A percentile compares a stretch with the other conserved stretches of the same genome.
phyloP scores from a whole-genome alignment of 2,329 filamentous ascomycete species.

The Teratosphaeria pseudoeucalypti region DNA sequence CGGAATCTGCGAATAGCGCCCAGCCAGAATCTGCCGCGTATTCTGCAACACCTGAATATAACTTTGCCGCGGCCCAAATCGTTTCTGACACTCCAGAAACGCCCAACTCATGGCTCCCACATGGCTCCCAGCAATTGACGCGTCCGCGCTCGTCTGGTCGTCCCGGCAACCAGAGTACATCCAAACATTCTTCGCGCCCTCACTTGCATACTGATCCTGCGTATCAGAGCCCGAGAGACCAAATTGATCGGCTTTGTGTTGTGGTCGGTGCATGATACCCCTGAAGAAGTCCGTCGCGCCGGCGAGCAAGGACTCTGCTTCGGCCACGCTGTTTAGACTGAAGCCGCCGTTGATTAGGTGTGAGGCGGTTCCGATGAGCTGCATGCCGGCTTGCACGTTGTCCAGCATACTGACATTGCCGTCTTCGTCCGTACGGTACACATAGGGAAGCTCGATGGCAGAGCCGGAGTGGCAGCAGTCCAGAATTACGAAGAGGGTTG shows the following conservation, averaged over 20 bases:
- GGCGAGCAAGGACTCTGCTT: conserved; percentile 43
- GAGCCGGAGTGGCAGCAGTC: conserved; percentile 55
- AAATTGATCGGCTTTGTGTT: conserved; percentile 32
- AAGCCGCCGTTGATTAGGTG: conserved; percentile 43
- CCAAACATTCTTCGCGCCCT: conserved; percentile 36
- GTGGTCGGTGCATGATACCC: conserved; percentile 37
- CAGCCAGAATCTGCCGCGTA: conserved; percentile 29
- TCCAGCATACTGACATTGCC: conserved; percentile 48
- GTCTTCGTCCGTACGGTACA: conserved; percentile 47
- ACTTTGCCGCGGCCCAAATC: conserved; percentile 22
- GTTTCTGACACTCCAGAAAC: conserved; percentile 36
- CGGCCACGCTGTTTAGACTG: conserved; percentile 34
- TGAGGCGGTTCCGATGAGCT: conserved; percentile 41
- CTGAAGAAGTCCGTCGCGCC: conserved; percentile 47
- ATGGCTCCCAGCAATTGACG: conserved; percentile 33
- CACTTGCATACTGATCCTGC: conserved; percentile 29
- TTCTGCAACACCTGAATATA: conserved; percentile 34
- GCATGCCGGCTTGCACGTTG: conserved; percentile 42
- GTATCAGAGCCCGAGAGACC: conserved; percentile 35
- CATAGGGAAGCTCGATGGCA: conserved; percentile 48
- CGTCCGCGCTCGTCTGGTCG: conserved; percentile 40
- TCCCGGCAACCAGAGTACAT: conserved; percentile 44
- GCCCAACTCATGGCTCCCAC: conserved; percentile 41
- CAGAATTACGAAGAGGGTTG: conserved; percentile 46
- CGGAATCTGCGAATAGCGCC: conserved; percentile 35